These are phyloP conservation scores for Plantago major DNA, from an alignment of 257 asterid genomes.

Conservation along the genomic window DNA sequence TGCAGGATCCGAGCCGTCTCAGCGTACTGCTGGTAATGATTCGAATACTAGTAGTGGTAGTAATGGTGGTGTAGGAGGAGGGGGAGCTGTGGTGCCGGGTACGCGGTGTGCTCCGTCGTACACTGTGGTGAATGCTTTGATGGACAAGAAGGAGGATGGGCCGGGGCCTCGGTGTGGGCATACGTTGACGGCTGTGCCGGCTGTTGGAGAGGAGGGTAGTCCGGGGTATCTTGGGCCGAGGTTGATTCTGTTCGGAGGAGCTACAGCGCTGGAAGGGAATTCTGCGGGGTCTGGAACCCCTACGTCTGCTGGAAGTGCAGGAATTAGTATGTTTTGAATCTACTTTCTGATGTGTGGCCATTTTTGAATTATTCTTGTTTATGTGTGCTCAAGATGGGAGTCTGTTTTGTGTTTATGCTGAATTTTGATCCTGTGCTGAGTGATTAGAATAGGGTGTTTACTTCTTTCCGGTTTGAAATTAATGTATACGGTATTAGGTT, in stretches of 20 bases:
- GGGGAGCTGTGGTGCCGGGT: conserved; percentile 50
- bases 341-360: conserved; percentile 11
- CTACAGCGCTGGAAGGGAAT: conserved; percentile 97
- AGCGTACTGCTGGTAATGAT: conserved; percentile 27
- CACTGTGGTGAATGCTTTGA: conserved; percentile 59
- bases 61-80: conserved; percentile 30
- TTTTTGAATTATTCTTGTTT: conserved; percentile 8
- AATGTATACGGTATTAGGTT: too few species aligned
- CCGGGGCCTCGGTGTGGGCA: conserved; percentile 98
- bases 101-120: conserved; percentile 90
- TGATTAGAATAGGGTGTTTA: not conserved
- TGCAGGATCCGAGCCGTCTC: too few species aligned
- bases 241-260: conserved; percentile 91
- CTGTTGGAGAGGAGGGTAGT: conserved; percentile 94
- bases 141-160: conserved; percentile 92
- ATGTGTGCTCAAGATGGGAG: too few species aligned
- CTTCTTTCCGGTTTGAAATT: not conserved
- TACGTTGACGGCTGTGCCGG: conserved; percentile 91
- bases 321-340: conserved; percentile 64
- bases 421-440: conserved; percentile 2
- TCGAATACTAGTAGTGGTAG: conserved; percentile 27
- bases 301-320: conserved; percentile 98
- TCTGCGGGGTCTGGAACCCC: conserved; percentile 90
- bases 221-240: conserved; percentile 85
- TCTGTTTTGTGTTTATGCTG: conserved; percentile 2